Evolutionary conservation across 1,139 yeast genomes (phyloP).

Genomic region (Hanseniaspora sp.): DNA sequence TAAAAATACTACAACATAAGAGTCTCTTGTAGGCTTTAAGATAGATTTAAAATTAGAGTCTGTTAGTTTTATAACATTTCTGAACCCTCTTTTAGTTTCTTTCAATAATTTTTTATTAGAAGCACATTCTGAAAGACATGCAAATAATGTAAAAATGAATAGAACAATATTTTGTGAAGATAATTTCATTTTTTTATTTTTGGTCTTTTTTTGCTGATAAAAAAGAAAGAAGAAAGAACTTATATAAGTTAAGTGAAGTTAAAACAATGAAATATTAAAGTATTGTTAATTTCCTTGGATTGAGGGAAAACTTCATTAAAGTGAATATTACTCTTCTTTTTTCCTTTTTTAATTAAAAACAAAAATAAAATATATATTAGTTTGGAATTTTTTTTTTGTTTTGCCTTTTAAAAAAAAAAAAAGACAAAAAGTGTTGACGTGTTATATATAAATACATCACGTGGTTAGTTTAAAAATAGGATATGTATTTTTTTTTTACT

Average conservation of each 20-base stretch:
- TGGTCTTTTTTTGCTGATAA: too few species aligned
- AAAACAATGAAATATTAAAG: too few species aligned
- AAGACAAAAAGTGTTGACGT: not conserved
- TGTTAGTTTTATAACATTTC: constrained; percentile 41
- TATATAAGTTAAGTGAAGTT: too few species aligned
- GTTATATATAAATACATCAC: not conserved
- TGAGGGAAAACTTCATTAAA: too few species aligned
- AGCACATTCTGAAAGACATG: constrained; percentile 15
- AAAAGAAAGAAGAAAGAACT: too few species aligned
- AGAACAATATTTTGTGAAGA: not conserved
- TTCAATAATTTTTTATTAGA: constrained; percentile 23
- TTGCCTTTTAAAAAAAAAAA: not conserved
- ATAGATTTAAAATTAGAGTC: constrained; percentile 51
- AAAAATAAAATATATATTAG: too few species aligned
- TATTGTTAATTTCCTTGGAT: too few species aligned
- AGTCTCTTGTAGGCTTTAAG: constrained; percentile 55
- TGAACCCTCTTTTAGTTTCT: constrained; percentile 21
- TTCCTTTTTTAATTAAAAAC: too few species aligned
- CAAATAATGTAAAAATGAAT: not conserved
- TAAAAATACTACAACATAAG: constrained; percentile 55
- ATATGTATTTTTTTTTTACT: not conserved
- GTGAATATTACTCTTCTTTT: too few species aligned
- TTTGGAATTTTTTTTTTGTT: not conserved
- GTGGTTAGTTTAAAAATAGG: not conserved
- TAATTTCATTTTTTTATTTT: not conserved